Base-by-base conservation (phyloP, 2,329 filamentous ascomycete species). In the Ascochyta rabiei region DNA sequence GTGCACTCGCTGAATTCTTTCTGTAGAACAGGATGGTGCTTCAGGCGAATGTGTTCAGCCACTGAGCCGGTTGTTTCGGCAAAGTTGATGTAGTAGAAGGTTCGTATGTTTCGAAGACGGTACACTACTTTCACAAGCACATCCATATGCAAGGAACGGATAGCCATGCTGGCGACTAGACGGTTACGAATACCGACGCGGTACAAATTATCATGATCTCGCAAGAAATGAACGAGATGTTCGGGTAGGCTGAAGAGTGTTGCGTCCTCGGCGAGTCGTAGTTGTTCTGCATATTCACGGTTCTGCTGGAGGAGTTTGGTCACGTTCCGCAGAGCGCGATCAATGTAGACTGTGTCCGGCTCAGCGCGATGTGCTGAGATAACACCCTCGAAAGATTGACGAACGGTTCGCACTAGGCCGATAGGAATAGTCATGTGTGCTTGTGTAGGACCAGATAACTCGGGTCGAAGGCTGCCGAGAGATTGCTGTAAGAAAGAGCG, bases 161-260 rank as follows among this genome's bases (percentile, higher is more conserved):
- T 34, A 3, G 48, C 42, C 19, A 35, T 45, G 4, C 21, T 26
- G 15, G 42, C 35, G 5, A 16, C 28, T 3, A 23, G 18, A 23
- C 43, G 43, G 18, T 35, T 43, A 13, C 53, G 53, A 8, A 52
- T 15, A 7, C 31, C 48, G 5, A 38, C 43, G 16, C 43, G 48
- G n/a, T 52, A 35, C 4, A 52, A 31, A 19, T 56, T 52, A 18
- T 56, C 43, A 10, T 56, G 48, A 24, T 56, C 48, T 16, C 48
- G 31, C n/a, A 56, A 18, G 21, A 56, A 56, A 16, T n/a, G 2
- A 13, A 43, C 2, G 8, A 52, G 43, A 16, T 51, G 16, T n/a
- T 19, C 3, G 9, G 53, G 48, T 21, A 56, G 39, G 13, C 40
- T 28, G 24, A 34, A 44, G 4, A 56, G 26, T 12, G 47, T 50